A percentile compares a stretch with the other conserved stretches of the same genome.
These are phyloP conservation scores for Solanum pinnatisectum DNA, from an alignment of 257 asterid species.

Conservation along the genomic window DNA sequence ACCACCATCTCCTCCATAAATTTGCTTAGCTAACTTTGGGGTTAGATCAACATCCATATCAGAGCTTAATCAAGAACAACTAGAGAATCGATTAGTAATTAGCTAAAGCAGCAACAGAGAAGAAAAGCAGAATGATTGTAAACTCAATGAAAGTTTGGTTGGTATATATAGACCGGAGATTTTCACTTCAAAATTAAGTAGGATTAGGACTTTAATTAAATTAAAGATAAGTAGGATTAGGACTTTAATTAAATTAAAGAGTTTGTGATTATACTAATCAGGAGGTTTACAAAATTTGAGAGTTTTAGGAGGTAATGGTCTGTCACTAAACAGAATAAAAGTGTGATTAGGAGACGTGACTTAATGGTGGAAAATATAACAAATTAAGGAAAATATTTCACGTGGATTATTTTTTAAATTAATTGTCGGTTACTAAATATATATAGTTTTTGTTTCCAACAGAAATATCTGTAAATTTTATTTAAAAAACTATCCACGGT, in stretches of 20 bases:
- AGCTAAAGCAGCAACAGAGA: neutral
- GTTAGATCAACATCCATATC: constrained; percentile 55
- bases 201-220: neutral
- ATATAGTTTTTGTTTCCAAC: no score
- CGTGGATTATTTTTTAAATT: neutral
- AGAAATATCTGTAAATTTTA: no score
- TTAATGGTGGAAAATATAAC: neutral
- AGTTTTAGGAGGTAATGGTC: neutral
- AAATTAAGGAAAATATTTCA: neutral
- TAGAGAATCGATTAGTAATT: neutral
- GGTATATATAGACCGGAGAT: neutral
- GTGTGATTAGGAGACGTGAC: neutral
- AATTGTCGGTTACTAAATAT: neutral
- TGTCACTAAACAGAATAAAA: neutral
- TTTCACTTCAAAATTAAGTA: neutral
- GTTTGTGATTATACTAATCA: neutral
- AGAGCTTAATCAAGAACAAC: neutral
- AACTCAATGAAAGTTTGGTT: neutral
- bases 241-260: neutral
- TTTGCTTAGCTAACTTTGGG: constrained; percentile 27
- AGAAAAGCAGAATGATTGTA: neutral
- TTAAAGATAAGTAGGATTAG: neutral
- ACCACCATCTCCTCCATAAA: neutral
- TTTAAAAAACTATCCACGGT: neutral
- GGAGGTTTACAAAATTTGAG: neutral